Base-by-base conservation (phyloP, 2,329 filamentous ascomycete species). In the Penicillium olsonii region DNA sequence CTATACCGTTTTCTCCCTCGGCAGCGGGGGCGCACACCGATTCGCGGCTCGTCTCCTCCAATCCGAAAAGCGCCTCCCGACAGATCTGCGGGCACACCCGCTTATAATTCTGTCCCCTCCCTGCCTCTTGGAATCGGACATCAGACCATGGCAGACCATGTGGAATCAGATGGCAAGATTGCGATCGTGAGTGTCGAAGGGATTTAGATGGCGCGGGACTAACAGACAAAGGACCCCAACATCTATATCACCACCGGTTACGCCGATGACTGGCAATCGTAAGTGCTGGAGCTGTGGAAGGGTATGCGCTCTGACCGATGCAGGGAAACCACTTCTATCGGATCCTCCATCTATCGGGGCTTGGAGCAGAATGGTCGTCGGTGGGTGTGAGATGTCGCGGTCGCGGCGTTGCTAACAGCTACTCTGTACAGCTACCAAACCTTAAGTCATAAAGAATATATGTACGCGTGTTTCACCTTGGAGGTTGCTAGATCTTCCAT, bases 371-470 rank as follows among this genome's bases (percentile, higher is more conserved):
- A 60, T 55, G 57, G 57, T 26, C 50, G 57, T 35, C 52, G 57
- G 48, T 60, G 42, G 29, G 54, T 42, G 35, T 37, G 15, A 5
- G 22, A n/a, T 26, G 31, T 38, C 11, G 19, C 20, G 24, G 35
- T 42, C 17, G 15, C 42, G n/a, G 20, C 17, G 11, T 15, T 39
- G 31, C 34, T 49, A 17, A 43, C 18, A 31, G 12, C 34, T 29
- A n/a, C n/a, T n/a, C n/a, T n/a, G n/a, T n/a, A 8, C 22, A 57
- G 55, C 15, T 57, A 60, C 41, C 57, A 60, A 51, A 52, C 53
- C n/a, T 48, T 60, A n/a, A 48, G 54, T 12, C 33, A 47, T 6
- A 49, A 58, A n/a, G 54, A 53, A 45, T 60, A 59, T 24, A 29
- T 53, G 56, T 58, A 54, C 22, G 41, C n/a, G 6, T 9, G 17